These are phyloP conservation scores for Phytophthora cactorum DNA, from an alignment of 352 stramenopile genomes.

Conservation along the genomic window DNA sequence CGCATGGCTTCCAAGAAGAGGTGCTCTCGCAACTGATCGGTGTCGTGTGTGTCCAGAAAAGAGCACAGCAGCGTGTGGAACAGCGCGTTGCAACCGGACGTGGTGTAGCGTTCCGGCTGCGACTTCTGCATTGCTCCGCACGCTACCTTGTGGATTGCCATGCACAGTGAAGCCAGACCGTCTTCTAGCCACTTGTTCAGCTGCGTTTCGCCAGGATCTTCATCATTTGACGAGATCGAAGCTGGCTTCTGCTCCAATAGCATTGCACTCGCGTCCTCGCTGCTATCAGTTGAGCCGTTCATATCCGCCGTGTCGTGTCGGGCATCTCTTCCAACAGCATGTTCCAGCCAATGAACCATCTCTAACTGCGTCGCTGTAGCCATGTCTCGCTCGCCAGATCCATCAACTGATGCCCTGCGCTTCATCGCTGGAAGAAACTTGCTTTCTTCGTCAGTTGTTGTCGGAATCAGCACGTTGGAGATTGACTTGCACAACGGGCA, in stretches of 20 bases:
- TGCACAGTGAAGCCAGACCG: conserved; percentile 78
- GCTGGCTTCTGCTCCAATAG: conserved; percentile 43
- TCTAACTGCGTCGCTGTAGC: conserved; percentile 31
- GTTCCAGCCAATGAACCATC: conserved; percentile 59
- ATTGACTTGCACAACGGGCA: conserved; percentile 98
- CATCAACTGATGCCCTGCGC: conserved; percentile 23
- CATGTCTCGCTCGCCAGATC: conserved; percentile 16
- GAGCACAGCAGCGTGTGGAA: conserved; percentile 85
- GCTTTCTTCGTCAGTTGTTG: conserved; percentile 60
- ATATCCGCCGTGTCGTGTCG: conserved; percentile 8
- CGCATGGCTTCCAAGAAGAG: conserved; percentile 76
- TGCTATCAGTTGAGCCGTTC: conserved; percentile 22
- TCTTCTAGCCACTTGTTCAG: conserved; percentile 68
- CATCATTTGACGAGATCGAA: conserved; percentile 11
- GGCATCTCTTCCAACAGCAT: conserved; percentile 28
- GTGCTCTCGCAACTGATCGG: conserved; percentile 70
- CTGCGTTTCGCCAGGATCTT: conserved; percentile 29
- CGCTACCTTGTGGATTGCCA: conserved; percentile 86
- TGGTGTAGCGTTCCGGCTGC: conserved; percentile 78
- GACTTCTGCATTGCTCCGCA: conserved; percentile 86
- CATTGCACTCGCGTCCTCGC: conserved; percentile 26
- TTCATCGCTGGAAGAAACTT: conserved; percentile 39
- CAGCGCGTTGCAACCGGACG: conserved; percentile 75
- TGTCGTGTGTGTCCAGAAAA: conserved; percentile 63
- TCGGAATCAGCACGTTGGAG: conserved; percentile 96